Evolutionary conservation across 2,329 filamentous ascomycete genomes (phyloP).

Genomic region (Sporothrix sp.): DNA sequence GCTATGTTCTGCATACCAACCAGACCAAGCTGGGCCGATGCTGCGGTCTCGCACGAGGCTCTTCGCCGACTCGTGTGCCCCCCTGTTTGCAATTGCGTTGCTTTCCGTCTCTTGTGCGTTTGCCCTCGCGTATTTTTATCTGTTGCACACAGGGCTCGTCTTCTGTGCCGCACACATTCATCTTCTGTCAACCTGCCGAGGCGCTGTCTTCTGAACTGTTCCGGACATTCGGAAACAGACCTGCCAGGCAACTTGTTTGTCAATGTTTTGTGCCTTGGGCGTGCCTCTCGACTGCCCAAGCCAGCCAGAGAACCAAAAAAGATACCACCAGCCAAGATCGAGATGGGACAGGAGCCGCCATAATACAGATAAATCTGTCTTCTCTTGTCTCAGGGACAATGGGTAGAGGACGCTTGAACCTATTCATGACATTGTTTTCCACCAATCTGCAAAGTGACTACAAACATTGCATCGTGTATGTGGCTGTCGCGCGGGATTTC

Average conservation of each 20-base stretch:
- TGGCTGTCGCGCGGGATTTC: neutral
- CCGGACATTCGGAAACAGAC: neutral
- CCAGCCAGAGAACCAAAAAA: constrained; percentile 23
- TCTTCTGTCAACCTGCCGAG: constrained; percentile 12
- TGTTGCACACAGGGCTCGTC: neutral
- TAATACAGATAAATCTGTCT: neutral
- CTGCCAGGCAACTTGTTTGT: constrained; percentile 10
- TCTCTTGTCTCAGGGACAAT: constrained; percentile 18
- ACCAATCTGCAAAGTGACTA: neutral
- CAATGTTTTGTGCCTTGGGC: constrained; percentile 8
- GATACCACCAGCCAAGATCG: constrained; percentile 6
- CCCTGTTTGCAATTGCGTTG: constrained; percentile 1
- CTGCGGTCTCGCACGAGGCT: constrained; percentile 36
- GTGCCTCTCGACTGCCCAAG: constrained; percentile 16
- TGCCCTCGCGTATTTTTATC: neutral
- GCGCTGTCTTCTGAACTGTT: neutral
- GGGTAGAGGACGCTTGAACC: constrained; percentile 46
- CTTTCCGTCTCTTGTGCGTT: neutral
- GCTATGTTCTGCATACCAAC: neutral
- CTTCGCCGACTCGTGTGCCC: neutral
- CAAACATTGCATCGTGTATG: neutral
- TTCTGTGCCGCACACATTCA: neutral
- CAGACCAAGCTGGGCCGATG: constrained; percentile 38
- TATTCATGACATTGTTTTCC: constrained; percentile 27
- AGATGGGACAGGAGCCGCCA: constrained; percentile 1